Evolutionary conservation across 2,329 filamentous ascomycete genomes (phyloP).

Genomic region (Drechslerella stenobrocha): DNA sequence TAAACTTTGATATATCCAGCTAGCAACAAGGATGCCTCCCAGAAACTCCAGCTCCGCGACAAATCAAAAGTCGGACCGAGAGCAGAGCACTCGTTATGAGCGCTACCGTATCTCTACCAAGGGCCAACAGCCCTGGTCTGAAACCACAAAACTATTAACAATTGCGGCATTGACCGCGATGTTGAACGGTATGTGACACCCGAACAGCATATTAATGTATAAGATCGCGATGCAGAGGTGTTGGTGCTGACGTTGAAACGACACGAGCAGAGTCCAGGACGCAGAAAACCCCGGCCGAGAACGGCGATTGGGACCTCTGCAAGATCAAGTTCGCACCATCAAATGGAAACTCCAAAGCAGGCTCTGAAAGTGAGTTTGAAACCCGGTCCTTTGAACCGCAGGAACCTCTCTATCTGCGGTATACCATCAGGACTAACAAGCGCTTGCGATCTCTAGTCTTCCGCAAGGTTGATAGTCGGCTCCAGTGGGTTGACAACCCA

Average conservation of each 20-base stretch:
- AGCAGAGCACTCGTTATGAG: slow-evolving; percentile 22
- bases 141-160: slow-evolving; percentile 27
- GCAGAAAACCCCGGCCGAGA: neutral
- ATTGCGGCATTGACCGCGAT: slow-evolving; percentile 42
- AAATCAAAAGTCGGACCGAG: neutral
- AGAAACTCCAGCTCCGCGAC: neutral
- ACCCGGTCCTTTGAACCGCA: neutral
- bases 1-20: slow-evolving; percentile 12
- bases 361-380: slow-evolving; percentile 24
- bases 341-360: slow-evolving; percentile 19
- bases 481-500: slow-evolving; percentile 23
- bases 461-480: slow-evolving; percentile 30
- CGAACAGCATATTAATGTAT: neutral
- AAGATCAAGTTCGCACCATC: slow-evolving; percentile 24
- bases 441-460: slow-evolving; percentile 28
- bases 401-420: neutral
- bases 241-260: neutral
- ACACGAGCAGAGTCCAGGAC: neutral
- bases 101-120: slow-evolving; percentile 37
- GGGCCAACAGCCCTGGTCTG: slow-evolving; percentile 26
- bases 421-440: neutral
- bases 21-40: slow-evolving; percentile 9
- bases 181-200: slow-evolving; percentile 23
- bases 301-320: slow-evolving; percentile 23
- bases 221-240: neutral